Evolutionary conservation across 805 yeast species (phyloP), one percentile per base, ranked within the genome.

Genomic region (Kodamaea hsintzibuensis): DNA sequence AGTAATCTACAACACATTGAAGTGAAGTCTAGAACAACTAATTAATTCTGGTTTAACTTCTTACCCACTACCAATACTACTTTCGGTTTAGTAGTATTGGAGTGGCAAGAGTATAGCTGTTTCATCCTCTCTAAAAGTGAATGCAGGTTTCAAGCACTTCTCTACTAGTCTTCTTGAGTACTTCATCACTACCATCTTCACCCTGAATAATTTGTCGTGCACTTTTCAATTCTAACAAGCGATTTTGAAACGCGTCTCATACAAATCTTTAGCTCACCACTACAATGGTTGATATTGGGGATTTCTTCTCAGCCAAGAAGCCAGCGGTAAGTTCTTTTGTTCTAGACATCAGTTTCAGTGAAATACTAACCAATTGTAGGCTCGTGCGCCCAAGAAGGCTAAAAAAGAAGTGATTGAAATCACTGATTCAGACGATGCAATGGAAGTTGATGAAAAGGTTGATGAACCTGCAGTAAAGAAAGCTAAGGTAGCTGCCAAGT

Each of bases 401-500:
- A 52, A 42, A 13, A 22, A 47, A 35, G 51, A 18, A 2, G 49
- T 14, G 44, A 47, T 37, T 22, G 37, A 48, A 7, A 33, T 18
- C 35, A 30, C 35, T 9, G 35, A 30, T 12, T 30, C 35, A 7
- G n/a, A 44, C 25, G 47, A 39, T 3, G 48, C 43, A 40, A 54
- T 59, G 18, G 58, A 57, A 4, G 74, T 9, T 9, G 35, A 30
- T 30, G 35, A 30, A 30, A 5, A 12, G 35, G 35, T 9, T 9
- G 35, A 30, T 5, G 35, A 30, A 30, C 35, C 2, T 2, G 10
- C 35, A 30, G 35, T 30, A 30, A 30, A 30, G 35, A 30, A 30
- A 30, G 10, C 35, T 12, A 30, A 30, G 13, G 4, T 8, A 30
- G 13, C 13, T 30, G 13, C 35, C 35, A 30, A 30, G 13, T 9